phyloP scores from a whole-genome alignment of 345 rosid species.

The Eucalyptus curtisii region DNA sequence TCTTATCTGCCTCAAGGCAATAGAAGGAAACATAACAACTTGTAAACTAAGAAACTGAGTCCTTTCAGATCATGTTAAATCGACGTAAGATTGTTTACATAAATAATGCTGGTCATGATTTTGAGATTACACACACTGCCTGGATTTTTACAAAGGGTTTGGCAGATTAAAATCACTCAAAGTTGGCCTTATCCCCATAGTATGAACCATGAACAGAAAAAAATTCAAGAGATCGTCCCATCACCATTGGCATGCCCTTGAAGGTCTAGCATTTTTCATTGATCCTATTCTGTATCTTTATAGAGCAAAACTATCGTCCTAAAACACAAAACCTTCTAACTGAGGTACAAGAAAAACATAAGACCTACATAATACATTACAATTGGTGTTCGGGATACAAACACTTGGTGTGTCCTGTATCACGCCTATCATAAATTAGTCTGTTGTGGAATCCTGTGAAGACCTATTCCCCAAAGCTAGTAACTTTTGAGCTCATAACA shows the following conservation, averaged over 20 bases:
- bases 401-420: neutral
- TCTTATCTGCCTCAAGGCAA: neutral
- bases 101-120: neutral
- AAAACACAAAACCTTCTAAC: neutral
- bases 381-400: too few species aligned
- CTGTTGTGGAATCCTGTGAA: neutral
- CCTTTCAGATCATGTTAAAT: neutral
- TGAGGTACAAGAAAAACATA: too few species aligned
- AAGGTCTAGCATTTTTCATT: neutral
- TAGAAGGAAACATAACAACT: neutral
- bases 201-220: neutral
- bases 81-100: neutral
- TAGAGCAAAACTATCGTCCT: neutral
- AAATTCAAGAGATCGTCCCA: neutral
- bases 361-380: too few species aligned
- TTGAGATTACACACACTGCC: neutral
- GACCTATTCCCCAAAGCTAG: neutral
- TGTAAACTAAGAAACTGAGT: neutral
- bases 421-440: neutral
- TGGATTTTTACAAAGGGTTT: neutral
- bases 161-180: neutral
- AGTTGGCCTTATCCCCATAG: neutral
- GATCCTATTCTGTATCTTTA: neutral
- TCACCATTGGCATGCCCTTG: neutral
- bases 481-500: neutral